phyloP scores from a whole-genome alignment of 306 rosid genomes.

The Cyamopsis tetragonoloba region DNA sequence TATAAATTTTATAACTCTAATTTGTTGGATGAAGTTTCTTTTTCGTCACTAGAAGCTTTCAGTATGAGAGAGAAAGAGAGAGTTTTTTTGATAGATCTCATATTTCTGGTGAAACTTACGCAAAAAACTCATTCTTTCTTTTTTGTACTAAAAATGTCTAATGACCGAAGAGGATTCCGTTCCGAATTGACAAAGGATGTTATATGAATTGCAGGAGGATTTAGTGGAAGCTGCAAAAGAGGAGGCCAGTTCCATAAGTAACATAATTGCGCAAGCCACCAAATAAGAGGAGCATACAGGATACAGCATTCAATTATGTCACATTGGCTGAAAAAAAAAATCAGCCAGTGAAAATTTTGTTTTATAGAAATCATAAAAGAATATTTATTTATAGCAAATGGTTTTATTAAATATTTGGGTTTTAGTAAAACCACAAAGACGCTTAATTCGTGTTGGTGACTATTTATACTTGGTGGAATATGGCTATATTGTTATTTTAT shows the following conservation, averaged over 20 bases:
- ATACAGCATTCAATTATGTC: neutral
- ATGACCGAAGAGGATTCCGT: no score
- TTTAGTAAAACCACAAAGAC: neutral
- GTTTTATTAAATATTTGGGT: neutral
- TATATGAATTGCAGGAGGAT: constrained; percentile 67
- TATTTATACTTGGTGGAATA: neutral
- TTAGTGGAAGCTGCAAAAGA: constrained; percentile 82
- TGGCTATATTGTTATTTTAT: neutral
- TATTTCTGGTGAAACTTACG: no score
- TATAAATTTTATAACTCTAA: no score
- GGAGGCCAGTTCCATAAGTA: constrained; percentile 70
- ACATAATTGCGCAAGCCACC: constrained; percentile 71
- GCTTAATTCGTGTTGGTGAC: neutral
- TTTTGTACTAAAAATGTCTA: no score
- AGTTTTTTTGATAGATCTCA: no score
- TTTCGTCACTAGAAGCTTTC: no score
- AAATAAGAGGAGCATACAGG: constrained; percentile 20
- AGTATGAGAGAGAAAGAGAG: no score
- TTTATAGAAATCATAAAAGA: neutral
- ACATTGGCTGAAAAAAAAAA: neutral
- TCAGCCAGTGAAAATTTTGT: neutral
- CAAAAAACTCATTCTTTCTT: no score
- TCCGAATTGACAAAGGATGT: no score
- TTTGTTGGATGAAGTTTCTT: no score
- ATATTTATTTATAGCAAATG: neutral